Conservation (phyloP, 1,284 basidiomycete genomes). For the Mycocalia duriaeana region DNA sequence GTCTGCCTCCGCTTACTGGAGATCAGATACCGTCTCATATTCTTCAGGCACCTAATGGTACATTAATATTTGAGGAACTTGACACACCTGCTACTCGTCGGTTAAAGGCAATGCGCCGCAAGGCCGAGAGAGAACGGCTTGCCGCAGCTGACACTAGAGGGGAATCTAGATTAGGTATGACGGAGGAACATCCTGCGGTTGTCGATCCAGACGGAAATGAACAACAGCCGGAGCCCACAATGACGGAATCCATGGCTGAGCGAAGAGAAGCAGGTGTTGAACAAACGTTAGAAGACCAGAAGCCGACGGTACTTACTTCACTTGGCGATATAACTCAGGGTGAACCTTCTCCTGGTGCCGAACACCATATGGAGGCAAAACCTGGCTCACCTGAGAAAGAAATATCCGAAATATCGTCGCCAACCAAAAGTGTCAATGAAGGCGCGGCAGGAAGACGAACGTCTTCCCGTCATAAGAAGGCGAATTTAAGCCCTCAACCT, state of each 20-base stretch:
- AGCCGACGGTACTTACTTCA: no score
- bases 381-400: no score
- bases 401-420: no score
- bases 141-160: background rate
- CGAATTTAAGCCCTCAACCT: no score
- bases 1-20: conserved; percentile 3
- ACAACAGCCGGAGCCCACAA: background rate
- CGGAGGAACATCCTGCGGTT: background rate
- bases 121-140: conserved; percentile 34
- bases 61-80: conserved; percentile 59
- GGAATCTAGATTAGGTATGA: background rate
- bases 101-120: conserved; percentile 45
- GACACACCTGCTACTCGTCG: conserved; percentile 64
- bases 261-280: conserved; percentile 1
- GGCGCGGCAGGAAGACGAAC: conserved; percentile 1
- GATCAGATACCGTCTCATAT: conserved; percentile 5
- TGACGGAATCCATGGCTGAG: conserved; percentile 27
- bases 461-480: background rate
- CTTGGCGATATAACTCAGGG: no score
- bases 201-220: background rate
- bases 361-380: no score
- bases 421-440: no score
- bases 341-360: no score
- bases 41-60: conserved; percentile 23
- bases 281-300: background rate